phyloP scores from a whole-genome alignment of 192 early-diverging fungal species.

The Mortierella antarctica region DNA sequence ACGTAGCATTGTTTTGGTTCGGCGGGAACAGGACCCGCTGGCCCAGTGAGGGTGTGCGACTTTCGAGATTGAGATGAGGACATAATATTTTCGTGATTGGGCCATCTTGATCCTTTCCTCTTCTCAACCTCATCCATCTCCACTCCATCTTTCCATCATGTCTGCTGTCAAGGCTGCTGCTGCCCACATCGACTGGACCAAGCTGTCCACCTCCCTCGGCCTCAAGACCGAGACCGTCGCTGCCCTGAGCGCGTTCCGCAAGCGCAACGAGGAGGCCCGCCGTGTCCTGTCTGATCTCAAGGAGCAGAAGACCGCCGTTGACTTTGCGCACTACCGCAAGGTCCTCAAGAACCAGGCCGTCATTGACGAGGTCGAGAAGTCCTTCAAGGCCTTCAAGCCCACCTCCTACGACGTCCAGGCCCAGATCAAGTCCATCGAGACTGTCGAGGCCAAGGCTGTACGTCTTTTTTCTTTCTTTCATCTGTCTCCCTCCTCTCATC shows the following conservation, averaged over 20 bases:
- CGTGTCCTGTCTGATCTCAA: constrained; percentile 84
- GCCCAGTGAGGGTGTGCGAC: too few species aligned
- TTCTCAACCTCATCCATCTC: not conserved
- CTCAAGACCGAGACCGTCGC: constrained; percentile 91
- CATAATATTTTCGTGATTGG: not conserved
- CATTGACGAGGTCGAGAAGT: constrained; percentile 91
- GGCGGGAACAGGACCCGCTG: too few species aligned
- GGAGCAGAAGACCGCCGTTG: constrained; percentile 82
- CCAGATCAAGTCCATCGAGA: constrained; percentile 85
- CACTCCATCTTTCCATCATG: constrained; percentile 28
- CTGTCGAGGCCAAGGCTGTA: constrained; percentile 84
- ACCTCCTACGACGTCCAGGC: constrained; percentile 83
- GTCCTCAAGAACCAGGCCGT: constrained; percentile 93
- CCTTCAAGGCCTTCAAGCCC: constrained; percentile 82
- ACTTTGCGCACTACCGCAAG: constrained; percentile 90
- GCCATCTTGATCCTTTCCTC: not conserved
- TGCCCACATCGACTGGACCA: constrained; percentile 88
- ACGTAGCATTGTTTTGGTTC: too few species aligned
- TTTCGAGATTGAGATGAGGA: not conserved
- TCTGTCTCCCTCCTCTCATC: not conserved
- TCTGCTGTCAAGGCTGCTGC: constrained; percentile 62
- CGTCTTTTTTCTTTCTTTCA: constrained; percentile 15
- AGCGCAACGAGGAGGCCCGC: constrained; percentile 92
- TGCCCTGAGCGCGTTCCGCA: constrained; percentile 89
- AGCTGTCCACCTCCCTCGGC: constrained; percentile 80